Conservation (phyloP, 2,329 filamentous ascomycete genomes). For the Sclerotinia borealis region DNA sequence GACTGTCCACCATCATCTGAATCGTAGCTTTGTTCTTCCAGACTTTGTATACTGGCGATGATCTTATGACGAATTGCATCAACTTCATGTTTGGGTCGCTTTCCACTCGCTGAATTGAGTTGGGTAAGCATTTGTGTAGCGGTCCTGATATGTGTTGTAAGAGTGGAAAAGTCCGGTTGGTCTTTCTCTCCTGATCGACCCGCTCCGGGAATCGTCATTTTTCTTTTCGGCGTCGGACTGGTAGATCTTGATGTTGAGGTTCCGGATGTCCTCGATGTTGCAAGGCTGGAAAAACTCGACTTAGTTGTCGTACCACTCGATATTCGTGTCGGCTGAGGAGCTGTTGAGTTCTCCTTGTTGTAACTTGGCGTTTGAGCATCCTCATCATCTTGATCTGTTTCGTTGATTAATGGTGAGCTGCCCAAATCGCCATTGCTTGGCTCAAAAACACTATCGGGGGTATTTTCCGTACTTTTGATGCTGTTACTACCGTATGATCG, state of each 20-base stretch:
- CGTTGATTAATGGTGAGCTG: slow-evolving; percentile 62
- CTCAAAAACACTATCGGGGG: slow-evolving; percentile 71
- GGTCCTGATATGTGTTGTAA: slow-evolving; percentile 82
- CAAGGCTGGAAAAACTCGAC: slow-evolving; percentile 53
- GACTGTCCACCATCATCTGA: slow-evolving; percentile 59
- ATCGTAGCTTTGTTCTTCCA: slow-evolving; percentile 81
- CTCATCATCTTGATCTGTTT: slow-evolving; percentile 42
- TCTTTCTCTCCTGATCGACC: slow-evolving; percentile 51
- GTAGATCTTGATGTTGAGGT: slow-evolving; percentile 60
- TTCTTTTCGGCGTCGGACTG: slow-evolving; percentile 56
- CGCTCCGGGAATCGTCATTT: slow-evolving; percentile 53
- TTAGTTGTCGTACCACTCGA: slow-evolving; percentile 57
- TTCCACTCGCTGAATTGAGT: slow-evolving; percentile 72
- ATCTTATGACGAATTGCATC: slow-evolving; percentile 80
- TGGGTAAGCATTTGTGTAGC: slow-evolving; percentile 84
- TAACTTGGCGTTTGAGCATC: slow-evolving; percentile 14
- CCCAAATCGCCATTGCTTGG: slow-evolving; percentile 73
- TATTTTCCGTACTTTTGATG: slow-evolving; percentile 33
- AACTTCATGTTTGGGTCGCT: slow-evolving; percentile 73
- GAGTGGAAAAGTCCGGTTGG: slow-evolving; percentile 73
- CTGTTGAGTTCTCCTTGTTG: slow-evolving; percentile 32
- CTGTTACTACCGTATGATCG: slow-evolving; percentile 35
- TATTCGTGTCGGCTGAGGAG: slow-evolving; percentile 44
- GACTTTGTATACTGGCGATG: slow-evolving; percentile 82
- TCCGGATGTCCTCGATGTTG: slow-evolving; percentile 65